Evolutionary conservation across 2,329 filamentous ascomycete species (phyloP).

Genomic region (Alternaria novae-zelandiae): DNA sequence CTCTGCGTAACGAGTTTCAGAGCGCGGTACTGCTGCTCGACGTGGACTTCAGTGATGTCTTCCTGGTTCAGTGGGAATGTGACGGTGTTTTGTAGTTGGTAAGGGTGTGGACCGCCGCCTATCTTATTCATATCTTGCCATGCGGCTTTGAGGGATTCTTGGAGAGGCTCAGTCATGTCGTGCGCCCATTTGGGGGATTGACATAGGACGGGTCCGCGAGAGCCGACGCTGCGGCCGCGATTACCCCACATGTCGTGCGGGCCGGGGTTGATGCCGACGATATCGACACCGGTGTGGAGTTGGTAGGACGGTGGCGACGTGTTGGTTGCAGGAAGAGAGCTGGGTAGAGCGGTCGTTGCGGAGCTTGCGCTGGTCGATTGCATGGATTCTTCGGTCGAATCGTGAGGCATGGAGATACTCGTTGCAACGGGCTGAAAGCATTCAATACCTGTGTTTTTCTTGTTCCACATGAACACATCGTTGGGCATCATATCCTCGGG

Average conservation of each 20-base stretch:
- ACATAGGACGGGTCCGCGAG: background rate
- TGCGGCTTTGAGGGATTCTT: background rate
- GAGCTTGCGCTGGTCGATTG: background rate
- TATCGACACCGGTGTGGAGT: background rate
- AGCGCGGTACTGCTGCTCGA: slow-evolving; percentile 12
- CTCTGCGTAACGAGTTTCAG: slow-evolving; percentile 23
- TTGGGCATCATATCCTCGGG: slow-evolving; percentile 11
- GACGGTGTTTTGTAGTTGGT: background rate
- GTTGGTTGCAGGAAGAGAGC: background rate
- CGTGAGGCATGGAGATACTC: background rate
- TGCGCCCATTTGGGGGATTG: background rate
- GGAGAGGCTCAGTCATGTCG: background rate
- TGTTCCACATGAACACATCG: slow-evolving; percentile 12
- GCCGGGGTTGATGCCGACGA: background rate
- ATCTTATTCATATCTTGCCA: background rate
- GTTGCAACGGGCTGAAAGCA: slow-evolving; percentile 2
- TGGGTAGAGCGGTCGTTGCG: background rate
- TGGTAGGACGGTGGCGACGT: background rate
- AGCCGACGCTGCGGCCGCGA: background rate
- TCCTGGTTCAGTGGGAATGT: slow-evolving; percentile 20
- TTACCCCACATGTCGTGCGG: background rate
- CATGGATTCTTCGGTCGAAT: background rate
- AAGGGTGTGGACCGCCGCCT: background rate
- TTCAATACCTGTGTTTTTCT: slow-evolving; percentile 4
- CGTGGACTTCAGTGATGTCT: slow-evolving; percentile 25